Percentiles rank a stretch among this genome's conserved stretches.
Evolutionary conservation across 768 basidiomycete species (phyloP).

Genomic region (Leccinum sublutescens): DNA sequence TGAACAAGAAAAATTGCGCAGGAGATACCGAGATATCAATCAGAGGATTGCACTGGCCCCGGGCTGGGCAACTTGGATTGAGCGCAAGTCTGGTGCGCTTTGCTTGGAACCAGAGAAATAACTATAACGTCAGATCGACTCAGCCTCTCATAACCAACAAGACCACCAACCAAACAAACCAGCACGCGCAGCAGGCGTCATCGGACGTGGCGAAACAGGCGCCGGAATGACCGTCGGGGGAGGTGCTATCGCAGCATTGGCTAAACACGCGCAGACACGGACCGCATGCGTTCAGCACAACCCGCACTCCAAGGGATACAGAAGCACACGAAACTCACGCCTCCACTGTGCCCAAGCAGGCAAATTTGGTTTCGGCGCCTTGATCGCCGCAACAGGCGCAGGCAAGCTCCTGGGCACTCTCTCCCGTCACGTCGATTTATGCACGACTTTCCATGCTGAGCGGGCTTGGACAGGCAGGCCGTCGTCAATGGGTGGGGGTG

Average conservation of each 20-base stretch:
- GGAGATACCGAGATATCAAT: too few relatives aligned
- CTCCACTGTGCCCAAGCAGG: constrained; percentile 89
- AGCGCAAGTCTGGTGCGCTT: too few relatives aligned
- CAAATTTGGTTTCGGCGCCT: constrained; percentile 48
- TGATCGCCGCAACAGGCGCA: constrained; percentile 40
- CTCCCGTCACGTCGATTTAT: constrained; percentile 58
- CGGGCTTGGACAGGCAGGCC: constrained; percentile 48
- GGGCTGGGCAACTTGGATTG: too few relatives aligned
- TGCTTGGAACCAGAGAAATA: too few relatives aligned
- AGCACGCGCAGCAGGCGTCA: constrained; percentile 49
- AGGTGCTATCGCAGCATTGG: constrained; percentile 63
- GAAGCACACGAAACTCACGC: constrained; percentile 41
- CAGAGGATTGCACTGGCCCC: too few relatives aligned
- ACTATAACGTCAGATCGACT: not conserved
- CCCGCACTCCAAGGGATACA: not conserved
- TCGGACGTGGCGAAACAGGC: constrained; percentile 32
- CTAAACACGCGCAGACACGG: constrained; percentile 34
- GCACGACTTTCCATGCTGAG: constrained; percentile 74
- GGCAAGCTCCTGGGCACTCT: constrained; percentile 44
- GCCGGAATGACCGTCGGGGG: constrained; percentile 41
- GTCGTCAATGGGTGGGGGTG: constrained; percentile 48
- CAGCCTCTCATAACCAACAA: not conserved
- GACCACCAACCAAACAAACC: constrained; percentile 62
- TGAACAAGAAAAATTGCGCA: too few relatives aligned
- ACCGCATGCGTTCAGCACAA: not conserved